Percentiles rank a stretch among this genome's conserved stretches.
Conservation (phyloP, 139 green algal species). For the Chlorella ohadii region DNA sequence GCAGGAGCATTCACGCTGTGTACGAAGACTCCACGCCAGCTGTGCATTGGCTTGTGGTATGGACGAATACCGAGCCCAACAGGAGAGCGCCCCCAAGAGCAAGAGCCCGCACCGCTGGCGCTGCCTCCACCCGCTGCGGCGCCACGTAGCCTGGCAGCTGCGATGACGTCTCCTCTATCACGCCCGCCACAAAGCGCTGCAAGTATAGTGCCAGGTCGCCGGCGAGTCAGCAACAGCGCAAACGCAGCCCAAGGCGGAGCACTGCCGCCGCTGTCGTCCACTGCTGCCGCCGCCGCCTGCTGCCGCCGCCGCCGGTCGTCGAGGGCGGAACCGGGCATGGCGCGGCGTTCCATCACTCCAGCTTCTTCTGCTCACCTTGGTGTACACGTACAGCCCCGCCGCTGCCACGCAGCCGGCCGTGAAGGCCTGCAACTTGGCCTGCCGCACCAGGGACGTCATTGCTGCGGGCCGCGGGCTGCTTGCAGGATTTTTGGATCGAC, state of each 20-base stretch:
- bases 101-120: neutral
- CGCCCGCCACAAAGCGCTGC: neutral
- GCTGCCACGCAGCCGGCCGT: neutral
- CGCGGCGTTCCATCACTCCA: neutral
- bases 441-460: slow-evolving; percentile 5
- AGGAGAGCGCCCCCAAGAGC: too few species aligned
- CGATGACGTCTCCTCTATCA: neutral
- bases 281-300: too few species aligned
- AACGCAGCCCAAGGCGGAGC: neutral
- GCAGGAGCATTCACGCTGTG: too few species aligned
- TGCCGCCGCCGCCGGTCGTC: neutral
- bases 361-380: neutral
- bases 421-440: neutral
- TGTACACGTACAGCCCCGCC: neutral
- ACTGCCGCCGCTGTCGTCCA: neutral
- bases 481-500: too few species aligned
- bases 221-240: too few species aligned
- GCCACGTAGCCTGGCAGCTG: slow-evolving; percentile 12
- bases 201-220: too few species aligned
- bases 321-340: neutral
- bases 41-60: too few species aligned
- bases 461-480: neutral
- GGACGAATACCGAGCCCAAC: too few species aligned
- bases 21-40: neutral
- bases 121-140: neutral